These are phyloP conservation scores for Didymella keratinophila DNA, from an alignment of 2,329 filamentous ascomycete genomes.

Conservation along the genomic window DNA sequence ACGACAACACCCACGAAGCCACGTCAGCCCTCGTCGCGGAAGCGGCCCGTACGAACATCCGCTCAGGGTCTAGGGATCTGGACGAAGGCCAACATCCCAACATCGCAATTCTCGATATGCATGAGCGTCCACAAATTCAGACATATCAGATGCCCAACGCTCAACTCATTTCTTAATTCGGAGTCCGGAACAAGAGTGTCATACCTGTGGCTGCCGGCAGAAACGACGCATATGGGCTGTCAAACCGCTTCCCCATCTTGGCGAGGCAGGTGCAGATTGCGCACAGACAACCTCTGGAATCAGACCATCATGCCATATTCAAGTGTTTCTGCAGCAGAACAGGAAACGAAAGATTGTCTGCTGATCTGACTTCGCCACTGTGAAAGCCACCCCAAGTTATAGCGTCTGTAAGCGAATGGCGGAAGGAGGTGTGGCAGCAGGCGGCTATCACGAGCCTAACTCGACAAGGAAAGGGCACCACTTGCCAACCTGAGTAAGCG, in stretches of 20 bases:
- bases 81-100: not conserved
- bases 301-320: constrained; percentile 15
- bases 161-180: not conserved
- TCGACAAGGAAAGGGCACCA: constrained; percentile 15
- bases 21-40: constrained; percentile 19
- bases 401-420: constrained; percentile 8
- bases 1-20: not conserved
- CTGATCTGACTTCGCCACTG: constrained; percentile 16
- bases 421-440: constrained; percentile 4
- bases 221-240: constrained; percentile 2
- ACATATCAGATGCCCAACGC: constrained; percentile 3
- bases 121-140: not conserved
- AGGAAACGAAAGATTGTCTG: constrained; percentile 6
- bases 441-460: constrained; percentile 10
- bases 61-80: constrained; percentile 6
- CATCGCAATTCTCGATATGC: constrained; percentile 2
- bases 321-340: constrained; percentile 4
- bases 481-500: constrained; percentile 14
- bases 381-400: constrained; percentile 8
- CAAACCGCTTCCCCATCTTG: constrained; percentile 23
- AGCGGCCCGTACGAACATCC: constrained; percentile 13
- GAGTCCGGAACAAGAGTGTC: not conserved
- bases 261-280: constrained; percentile 10
- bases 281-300: constrained; percentile 11
- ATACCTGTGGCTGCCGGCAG: not conserved